Evolutionary conservation across 2,329 filamentous ascomycete genomes (phyloP).

Genomic region (Chaetomium strumarium): DNA sequence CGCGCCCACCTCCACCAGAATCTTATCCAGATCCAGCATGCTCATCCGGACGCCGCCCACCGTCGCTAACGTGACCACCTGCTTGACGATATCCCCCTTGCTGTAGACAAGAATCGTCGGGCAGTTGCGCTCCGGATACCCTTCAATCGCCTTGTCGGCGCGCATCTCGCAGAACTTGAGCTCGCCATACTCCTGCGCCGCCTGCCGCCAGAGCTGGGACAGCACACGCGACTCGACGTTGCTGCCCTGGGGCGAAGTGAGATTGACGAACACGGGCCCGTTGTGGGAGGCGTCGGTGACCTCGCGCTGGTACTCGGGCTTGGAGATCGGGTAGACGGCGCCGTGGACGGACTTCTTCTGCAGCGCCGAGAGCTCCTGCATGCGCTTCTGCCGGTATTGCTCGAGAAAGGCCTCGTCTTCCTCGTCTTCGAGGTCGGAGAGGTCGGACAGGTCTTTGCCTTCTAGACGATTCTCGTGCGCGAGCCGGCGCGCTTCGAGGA

Average conservation of each 20-base stretch:
- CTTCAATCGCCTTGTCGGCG: slow-evolving; percentile 88
- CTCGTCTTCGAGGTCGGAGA: slow-evolving; percentile 88
- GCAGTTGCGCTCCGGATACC: slow-evolving; percentile 90
- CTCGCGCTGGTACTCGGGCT: slow-evolving; percentile 85
- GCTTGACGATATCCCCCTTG: slow-evolving; percentile 85
- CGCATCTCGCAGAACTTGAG: slow-evolving; percentile 97
- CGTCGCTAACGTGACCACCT: slow-evolving; percentile 82
- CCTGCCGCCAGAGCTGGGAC: slow-evolving; percentile 77
- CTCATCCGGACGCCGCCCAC: slow-evolving; percentile 66
- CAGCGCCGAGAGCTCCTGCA: slow-evolving; percentile 72
- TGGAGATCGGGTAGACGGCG: slow-evolving; percentile 87
- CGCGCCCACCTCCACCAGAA: slow-evolving; percentile 78
- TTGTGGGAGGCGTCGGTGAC: slow-evolving; percentile 85
- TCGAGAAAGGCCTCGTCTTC: slow-evolving; percentile 92
- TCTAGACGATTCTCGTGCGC: slow-evolving; percentile 91
- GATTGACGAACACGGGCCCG: slow-evolving; percentile 65
- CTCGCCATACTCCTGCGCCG: slow-evolving; percentile 81
- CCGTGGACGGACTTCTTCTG: slow-evolving; percentile 76
- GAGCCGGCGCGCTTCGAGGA: slow-evolving; percentile 72
- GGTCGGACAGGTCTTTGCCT: slow-evolving; percentile 88
- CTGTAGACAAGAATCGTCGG: slow-evolving; percentile 90
- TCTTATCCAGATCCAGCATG: slow-evolving; percentile 69
- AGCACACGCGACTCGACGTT: slow-evolving; percentile 83
- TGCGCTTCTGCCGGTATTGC: slow-evolving; percentile 78
- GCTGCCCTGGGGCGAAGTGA: slow-evolving; percentile 69